Base-by-base conservation (phyloP, 169 alveolate species). In the Eimeria falciformis region DNA sequence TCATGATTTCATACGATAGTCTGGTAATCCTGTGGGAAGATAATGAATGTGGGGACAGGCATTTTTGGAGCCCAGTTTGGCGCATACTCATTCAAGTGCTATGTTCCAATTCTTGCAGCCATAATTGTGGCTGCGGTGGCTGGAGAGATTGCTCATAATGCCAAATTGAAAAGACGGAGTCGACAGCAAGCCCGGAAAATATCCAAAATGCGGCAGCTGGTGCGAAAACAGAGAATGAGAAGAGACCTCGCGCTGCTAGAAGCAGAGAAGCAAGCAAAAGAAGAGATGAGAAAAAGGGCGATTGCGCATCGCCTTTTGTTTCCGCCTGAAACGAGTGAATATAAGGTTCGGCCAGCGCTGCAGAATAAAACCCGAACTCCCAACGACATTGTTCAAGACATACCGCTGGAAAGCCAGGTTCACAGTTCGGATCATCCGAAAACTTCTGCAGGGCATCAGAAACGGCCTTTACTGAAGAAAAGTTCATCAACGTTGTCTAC, bases 101-200 rank as follows among this genome's bases (percentile, higher is more conserved):
- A 78, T n/a, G 17, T 78, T 3, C 88, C 73, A 14, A 78, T 50
- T 18, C 46, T 78, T 46, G 88, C 88, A 3, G 73, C 88, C 3
- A 40, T 78, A 18, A 17, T 47, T 25, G 88, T 78, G 50, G 88
- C 88, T 6, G 88, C 88, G 1, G 73, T 53, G 37, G 88, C 53
- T 68, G 88, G 69, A n/a, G 88, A 78, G 46, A 78, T 78, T 0
- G 88, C 73, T 27, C 88, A 78, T 71, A 78, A 47, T 40, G 88
- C 88, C 71, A 27, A 58, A 40, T n/a, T 53, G 27, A 46, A 53
- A 71, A 25, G 88, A 71, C 88, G 71, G 40, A 68, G 18, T 17
- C 29, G 37, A 9, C 73, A 78, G 40, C 68, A 77, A 47, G 55
- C 11, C 27, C 86, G 25, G 23, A 43, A 68, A 33, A 65, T 78